A percentile compares a stretch with the other conserved stretches of the same genome.
Conservation (phyloP, 2,329 filamentous ascomycete genomes). For the Xylariaceae sp. region DNA sequence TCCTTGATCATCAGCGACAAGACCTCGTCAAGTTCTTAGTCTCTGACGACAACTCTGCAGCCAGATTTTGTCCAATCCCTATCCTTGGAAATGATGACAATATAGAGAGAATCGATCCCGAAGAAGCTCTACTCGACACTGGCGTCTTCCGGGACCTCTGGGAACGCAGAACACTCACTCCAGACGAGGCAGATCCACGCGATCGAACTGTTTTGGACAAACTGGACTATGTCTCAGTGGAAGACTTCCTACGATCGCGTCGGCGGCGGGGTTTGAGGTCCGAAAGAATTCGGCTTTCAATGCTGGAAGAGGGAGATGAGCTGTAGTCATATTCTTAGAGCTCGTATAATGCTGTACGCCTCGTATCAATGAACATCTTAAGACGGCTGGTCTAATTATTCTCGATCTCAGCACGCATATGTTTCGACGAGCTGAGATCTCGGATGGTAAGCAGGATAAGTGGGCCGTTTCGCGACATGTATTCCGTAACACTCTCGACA, state of each 20-base stretch:
- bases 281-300: too few relatives aligned
- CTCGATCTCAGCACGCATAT: too few relatives aligned
- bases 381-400: too few relatives aligned
- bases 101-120: slow-evolving; percentile 22
- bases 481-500: too few relatives aligned
- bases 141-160: slow-evolving; percentile 28
- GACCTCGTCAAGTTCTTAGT: slow-evolving; percentile 15
- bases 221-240: background rate
- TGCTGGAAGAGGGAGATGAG: too few relatives aligned
- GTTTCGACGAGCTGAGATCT: too few relatives aligned
- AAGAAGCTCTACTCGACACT: slow-evolving; percentile 20
- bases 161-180: slow-evolving; percentile 21
- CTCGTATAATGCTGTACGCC: too few relatives aligned
- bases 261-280: too few relatives aligned
- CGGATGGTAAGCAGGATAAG: too few relatives aligned
- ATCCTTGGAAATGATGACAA: slow-evolving; percentile 17
- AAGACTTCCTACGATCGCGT: background rate
- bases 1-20: slow-evolving; percentile 17
- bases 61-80: slow-evolving; percentile 1
- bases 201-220: background rate
- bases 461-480: too few relatives aligned
- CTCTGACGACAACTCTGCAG: background rate
- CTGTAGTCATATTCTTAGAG: too few relatives aligned
- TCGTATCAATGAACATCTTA: too few relatives aligned
- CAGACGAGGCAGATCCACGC: background rate